Evolutionary conservation across 2,329 filamentous ascomycete species (phyloP).

Genomic region (Colletotrichum sp.): DNA sequence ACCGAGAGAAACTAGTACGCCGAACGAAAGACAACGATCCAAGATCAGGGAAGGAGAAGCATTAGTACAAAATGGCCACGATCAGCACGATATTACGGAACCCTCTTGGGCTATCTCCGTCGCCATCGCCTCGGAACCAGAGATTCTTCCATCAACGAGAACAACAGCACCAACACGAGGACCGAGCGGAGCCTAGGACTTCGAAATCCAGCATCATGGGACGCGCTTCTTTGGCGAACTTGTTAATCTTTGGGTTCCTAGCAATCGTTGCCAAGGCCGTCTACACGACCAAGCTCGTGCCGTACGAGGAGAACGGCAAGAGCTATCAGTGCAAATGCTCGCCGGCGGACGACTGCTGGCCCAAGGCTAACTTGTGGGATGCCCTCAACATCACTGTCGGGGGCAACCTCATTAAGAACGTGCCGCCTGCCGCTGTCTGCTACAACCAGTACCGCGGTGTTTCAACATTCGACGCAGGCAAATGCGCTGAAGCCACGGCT

Average conservation of each 20-base stretch:
- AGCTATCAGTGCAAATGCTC: slow-evolving; percentile 44
- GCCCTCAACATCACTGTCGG: slow-evolving; percentile 51
- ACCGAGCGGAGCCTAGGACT: not conserved
- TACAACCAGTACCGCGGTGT: slow-evolving; percentile 34
- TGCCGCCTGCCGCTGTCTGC: slow-evolving; percentile 51
- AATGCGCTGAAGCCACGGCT: slow-evolving; percentile 34
- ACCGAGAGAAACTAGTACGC: not conserved
- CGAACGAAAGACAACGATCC: not conserved
- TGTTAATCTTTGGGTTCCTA: not conserved
- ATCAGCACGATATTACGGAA: not conserved
- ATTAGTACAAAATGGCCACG: slow-evolving; percentile 5
- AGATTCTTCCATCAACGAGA: not conserved
- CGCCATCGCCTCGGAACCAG: not conserved
- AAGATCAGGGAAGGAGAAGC: not conserved
- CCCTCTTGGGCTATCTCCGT: not conserved
- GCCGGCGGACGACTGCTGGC: slow-evolving; percentile 57
- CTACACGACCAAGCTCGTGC: not conserved
- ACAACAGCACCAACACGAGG: not conserved
- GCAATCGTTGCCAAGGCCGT: not conserved
- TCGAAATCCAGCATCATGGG: not conserved
- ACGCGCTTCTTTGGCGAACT: not conserved
- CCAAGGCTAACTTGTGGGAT: slow-evolving; percentile 43
- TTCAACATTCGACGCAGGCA: slow-evolving; percentile 38
- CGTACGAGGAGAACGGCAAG: slow-evolving; percentile 4
- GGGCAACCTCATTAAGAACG: slow-evolving; percentile 51